These are phyloP conservation scores for Trypanosoma avium DNA, from an alignment of 208 protist species.

Conservation along the genomic window DNA sequence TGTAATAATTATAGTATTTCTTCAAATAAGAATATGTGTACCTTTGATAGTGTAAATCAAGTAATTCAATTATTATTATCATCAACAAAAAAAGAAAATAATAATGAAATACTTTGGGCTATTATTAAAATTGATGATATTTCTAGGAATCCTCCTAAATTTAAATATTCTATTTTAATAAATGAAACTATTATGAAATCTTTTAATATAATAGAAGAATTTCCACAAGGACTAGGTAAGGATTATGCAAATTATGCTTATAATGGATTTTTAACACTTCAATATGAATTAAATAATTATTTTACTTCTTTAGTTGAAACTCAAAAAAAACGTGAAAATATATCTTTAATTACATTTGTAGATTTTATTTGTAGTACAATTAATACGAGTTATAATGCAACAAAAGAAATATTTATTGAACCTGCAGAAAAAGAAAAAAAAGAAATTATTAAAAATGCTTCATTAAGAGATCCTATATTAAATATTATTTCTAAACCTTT, in stretches of 20 bases:
- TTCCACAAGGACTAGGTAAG: constrained; percentile 26
- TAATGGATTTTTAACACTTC: constrained; percentile 21
- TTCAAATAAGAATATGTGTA: background rate
- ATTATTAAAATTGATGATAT: constrained; percentile 17
- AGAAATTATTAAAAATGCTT: background rate
- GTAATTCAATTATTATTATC: background rate
- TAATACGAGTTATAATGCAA: constrained; percentile 9
- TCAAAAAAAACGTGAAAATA: constrained; percentile 1
- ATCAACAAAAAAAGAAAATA: background rate
- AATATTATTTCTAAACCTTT: background rate
- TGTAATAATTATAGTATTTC: constrained; percentile 3
- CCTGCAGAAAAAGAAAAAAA: background rate
- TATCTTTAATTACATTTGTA: constrained; percentile 15
- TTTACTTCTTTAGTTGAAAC: constrained; percentile 1
- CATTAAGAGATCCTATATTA: background rate
- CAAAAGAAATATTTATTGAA: constrained; percentile 4
- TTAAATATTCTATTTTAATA: constrained; percentile 20
- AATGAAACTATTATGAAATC: constrained; percentile 3
- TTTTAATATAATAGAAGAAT: constrained; percentile 9
- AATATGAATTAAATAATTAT: constrained; percentile 28
- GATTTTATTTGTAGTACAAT: constrained; percentile 10
- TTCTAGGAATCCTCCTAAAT: background rate
- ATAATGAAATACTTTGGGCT: constrained; percentile 11
- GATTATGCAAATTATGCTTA: constrained; percentile 24
- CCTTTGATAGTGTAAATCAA: constrained; percentile 21